These are phyloP conservation scores for Suhomyces taliae DNA, from an alignment of 1,139 yeast species.

Conservation along the genomic window DNA sequence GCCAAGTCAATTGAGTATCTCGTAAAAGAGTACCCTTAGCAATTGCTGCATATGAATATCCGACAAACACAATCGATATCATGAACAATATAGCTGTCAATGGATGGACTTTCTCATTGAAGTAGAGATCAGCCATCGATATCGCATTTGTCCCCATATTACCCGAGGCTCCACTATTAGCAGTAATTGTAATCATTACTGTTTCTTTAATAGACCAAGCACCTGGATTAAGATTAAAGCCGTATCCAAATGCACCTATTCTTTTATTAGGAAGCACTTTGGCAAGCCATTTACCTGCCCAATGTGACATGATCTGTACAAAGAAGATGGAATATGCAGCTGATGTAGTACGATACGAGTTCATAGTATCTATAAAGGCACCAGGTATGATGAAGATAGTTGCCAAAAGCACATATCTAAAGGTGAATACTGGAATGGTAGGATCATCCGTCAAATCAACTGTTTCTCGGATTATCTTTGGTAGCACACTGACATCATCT, in stretches of 20 bases:
- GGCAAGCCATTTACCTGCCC: constrained; percentile 23
- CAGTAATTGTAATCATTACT: constrained; percentile 21
- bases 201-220: constrained; percentile 24
- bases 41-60: constrained; percentile 22
- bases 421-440: constrained; percentile 17
- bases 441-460: constrained; percentile 21
- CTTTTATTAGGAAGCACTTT: constrained; percentile 12
- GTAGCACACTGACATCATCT: constrained; percentile 14
- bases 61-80: constrained; percentile 22
- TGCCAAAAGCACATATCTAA: constrained; percentile 18
- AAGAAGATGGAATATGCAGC: constrained; percentile 24
- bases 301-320: constrained; percentile 22
- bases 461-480: constrained; percentile 17
- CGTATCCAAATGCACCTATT: constrained; percentile 8
- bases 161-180: constrained; percentile 23
- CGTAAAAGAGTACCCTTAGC: constrained; percentile 18
- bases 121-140: constrained; percentile 19
- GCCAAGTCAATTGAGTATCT: constrained; percentile 20
- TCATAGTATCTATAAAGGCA: constrained; percentile 23
- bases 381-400: constrained; percentile 21
- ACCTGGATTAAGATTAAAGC: constrained; percentile 19
- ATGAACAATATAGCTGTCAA: constrained; percentile 18
- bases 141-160: constrained; percentile 20
- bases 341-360: constrained; percentile 22
- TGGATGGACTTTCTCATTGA: constrained; percentile 15